phyloP scores from a whole-genome alignment of 2,329 filamentous ascomycete genomes.

The Fusarium goolgardi region DNA sequence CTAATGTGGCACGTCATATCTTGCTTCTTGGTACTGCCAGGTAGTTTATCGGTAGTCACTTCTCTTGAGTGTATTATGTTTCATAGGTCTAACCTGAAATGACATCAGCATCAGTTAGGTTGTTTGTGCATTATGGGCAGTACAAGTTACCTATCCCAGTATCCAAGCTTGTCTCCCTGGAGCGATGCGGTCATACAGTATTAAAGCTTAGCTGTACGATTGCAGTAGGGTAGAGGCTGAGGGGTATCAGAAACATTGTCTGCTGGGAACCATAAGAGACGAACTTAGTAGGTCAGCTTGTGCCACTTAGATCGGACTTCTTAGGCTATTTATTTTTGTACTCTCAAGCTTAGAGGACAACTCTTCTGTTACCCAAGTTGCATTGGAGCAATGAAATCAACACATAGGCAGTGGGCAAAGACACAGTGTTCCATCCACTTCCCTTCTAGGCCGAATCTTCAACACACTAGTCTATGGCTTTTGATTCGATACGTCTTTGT shows the following conservation, averaged over 20 bases:
- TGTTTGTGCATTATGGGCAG: background rate
- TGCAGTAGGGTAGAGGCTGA: background rate
- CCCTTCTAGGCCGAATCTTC: constrained; percentile 28
- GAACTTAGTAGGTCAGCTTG: too few relatives aligned
- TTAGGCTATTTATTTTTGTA: too few relatives aligned
- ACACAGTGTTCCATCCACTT: constrained; percentile 24
- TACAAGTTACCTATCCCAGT: background rate
- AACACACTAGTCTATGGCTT: background rate
- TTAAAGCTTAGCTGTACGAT: background rate
- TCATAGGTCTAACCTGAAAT: background rate
- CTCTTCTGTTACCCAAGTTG: background rate
- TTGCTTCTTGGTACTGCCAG: background rate
- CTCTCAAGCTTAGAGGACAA: too few relatives aligned
- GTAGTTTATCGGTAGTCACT: background rate
- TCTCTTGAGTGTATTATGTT: background rate
- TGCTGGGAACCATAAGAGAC: too few relatives aligned
- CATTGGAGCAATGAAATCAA: constrained; percentile 11
- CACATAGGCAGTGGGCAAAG: constrained; percentile 23
- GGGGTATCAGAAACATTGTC: too few relatives aligned
- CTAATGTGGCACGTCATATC: background rate
- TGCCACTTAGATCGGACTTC: too few relatives aligned
- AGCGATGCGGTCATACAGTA: constrained; percentile 8
- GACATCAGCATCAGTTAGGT: background rate
- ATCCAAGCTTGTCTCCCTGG: constrained; percentile 4
- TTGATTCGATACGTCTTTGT: constrained; percentile 24